Conservation (phyloP, 176 grass and related monocot species). For the Poa annua region DNA sequence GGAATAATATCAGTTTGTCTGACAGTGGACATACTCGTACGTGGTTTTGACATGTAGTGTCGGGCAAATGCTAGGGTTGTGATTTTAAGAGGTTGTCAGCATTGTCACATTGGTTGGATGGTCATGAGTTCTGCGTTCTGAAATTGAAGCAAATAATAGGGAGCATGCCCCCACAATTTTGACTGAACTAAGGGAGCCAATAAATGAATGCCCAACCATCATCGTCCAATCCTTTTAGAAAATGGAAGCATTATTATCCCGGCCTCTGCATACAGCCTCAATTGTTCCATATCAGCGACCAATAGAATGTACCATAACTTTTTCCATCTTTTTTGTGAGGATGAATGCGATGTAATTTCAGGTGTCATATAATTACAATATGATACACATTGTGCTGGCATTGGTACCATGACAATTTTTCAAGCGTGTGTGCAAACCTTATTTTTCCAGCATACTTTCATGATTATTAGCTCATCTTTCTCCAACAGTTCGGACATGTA, state of each 20-base stretch:
- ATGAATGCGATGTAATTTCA: neutral
- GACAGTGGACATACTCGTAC: neutral
- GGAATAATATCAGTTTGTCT: neutral
- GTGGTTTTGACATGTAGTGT: neutral
- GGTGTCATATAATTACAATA: neutral
- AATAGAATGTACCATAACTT: neutral
- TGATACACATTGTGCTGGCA: neutral
- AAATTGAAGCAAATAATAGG: slow-evolving; percentile 21
- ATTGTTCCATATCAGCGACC: neutral
- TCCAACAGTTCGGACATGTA: neutral
- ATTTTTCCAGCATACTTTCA: neutral
- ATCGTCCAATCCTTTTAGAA: neutral
- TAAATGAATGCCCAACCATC: neutral
- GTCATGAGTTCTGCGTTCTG: neutral
- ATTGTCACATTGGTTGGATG: neutral
- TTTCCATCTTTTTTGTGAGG: neutral
- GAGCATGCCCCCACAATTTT: slow-evolving; percentile 21
- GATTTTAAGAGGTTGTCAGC: slow-evolving; percentile 14
- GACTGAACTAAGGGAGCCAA: neutral
- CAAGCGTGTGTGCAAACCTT: neutral
- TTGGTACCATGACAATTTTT: neutral
- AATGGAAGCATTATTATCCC: neutral
- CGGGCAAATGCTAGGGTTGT: neutral
- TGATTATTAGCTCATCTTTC: slow-evolving; percentile 25
- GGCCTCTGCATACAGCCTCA: neutral